phyloP scores from a whole-genome alignment of 768 basidiomycete genomes.

The Boletus rubroflammeus region DNA sequence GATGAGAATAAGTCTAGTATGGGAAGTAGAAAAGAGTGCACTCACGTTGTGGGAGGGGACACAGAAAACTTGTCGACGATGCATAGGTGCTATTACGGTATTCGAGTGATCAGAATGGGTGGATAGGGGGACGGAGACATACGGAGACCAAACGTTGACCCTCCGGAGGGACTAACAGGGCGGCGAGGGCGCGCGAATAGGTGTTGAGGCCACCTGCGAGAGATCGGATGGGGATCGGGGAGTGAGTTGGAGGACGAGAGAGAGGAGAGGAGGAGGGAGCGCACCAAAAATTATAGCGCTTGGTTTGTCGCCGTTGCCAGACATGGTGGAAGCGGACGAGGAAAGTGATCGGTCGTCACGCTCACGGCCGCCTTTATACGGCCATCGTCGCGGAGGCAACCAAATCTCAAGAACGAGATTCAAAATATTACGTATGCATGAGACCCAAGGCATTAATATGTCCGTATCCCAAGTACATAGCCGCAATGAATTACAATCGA shows the following conservation, averaged over 20 bases:
- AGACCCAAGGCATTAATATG: not conserved
- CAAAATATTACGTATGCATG: conserved; percentile 13
- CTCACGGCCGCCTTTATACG: conserved; percentile 24
- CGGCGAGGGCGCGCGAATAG: conserved; percentile 67
- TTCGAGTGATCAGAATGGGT: conserved; percentile 6
- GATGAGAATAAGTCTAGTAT: conserved; percentile 4
- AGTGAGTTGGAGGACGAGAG: not conserved
- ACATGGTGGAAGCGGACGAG: conserved; percentile 29
- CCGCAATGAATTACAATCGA: not conserved
- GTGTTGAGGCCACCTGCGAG: conserved; percentile 74
- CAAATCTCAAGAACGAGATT: conserved; percentile 11
- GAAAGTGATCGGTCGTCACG: conserved; percentile 22
- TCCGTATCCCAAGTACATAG: not conserved
- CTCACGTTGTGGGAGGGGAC: conserved; percentile 69
- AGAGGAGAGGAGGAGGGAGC: conserved; percentile 23
- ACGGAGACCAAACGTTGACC: conserved; percentile 74
- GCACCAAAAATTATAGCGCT: conserved; percentile 75
- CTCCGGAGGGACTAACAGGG: conserved; percentile 60
- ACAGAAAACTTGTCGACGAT: conserved; percentile 77
- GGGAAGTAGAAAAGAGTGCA: conserved; percentile 15
- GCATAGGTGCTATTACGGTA: conserved; percentile 49
- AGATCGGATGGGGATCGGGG: conserved; percentile 8
- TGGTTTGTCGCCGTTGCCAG: conserved; percentile 41
- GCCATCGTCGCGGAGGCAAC: conserved; percentile 25
- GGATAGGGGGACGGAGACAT: conserved; percentile 27